These are phyloP conservation scores for Talaromyces sp. DNA, from an alignment of 2,329 filamentous ascomycete genomes.

Conservation along the genomic window DNA sequence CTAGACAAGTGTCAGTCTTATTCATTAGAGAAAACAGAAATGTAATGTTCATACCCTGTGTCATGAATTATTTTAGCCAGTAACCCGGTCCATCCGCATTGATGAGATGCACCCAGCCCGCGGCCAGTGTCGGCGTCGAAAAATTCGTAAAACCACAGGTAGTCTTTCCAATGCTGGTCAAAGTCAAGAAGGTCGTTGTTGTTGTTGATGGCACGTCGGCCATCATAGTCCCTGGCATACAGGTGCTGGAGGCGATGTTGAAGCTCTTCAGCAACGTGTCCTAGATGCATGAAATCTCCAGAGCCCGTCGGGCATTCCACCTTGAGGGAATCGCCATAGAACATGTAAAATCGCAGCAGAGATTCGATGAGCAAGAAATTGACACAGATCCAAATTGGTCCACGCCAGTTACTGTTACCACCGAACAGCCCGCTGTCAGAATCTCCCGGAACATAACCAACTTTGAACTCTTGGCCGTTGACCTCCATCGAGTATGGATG, in stretches of 20 bases:
- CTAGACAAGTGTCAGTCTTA: conserved; percentile 41
- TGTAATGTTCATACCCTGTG: conserved; percentile 61
- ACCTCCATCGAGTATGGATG: conserved; percentile 93
- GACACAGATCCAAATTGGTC: conserved; percentile 91
- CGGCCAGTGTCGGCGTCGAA: conserved; percentile 90
- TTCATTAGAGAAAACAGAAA: background rate
- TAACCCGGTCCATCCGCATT: conserved; percentile 93
- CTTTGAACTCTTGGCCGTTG: conserved; percentile 81
- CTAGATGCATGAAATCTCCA: conserved; percentile 90
- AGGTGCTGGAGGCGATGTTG: conserved; percentile 92
- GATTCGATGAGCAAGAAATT: conserved; percentile 94
- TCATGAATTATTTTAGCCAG: conserved; percentile 98
- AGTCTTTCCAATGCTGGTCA: conserved; percentile 87
- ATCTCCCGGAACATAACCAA: conserved; percentile 89
- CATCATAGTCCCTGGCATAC: conserved; percentile 77
- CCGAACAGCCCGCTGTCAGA: conserved; percentile 93
- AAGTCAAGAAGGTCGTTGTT: conserved; percentile 82
- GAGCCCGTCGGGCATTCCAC: conserved; percentile 93
- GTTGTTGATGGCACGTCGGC: conserved; percentile 80
- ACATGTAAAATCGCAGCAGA: conserved; percentile 91
- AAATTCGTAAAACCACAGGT: conserved; percentile 95
- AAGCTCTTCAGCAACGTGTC: conserved; percentile 88
- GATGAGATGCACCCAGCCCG: conserved; percentile 85
- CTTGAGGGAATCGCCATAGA: conserved; percentile 82
- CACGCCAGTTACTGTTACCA: conserved; percentile 97